Conservation (phyloP, 2,329 filamentous ascomycete species). For the Ceratocystis cubensis region DNA sequence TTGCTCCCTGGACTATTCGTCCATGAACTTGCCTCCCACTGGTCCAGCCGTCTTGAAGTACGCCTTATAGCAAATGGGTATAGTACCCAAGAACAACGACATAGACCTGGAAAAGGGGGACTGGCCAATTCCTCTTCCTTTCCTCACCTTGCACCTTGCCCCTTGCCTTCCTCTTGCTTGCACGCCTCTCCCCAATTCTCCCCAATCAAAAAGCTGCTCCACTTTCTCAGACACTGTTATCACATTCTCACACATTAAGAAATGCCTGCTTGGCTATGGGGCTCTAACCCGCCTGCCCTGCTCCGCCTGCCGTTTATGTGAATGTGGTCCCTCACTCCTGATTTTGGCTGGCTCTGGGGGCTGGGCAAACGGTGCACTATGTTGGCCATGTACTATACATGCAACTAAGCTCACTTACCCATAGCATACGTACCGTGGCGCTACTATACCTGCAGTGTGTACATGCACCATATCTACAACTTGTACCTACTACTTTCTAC, state of each 20-base stretch:
- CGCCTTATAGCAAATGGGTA: no score
- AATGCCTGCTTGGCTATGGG: background rate
- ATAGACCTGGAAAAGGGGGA: background rate
- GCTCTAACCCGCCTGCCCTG: background rate
- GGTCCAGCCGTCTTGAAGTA: no score
- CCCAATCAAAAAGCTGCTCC: background rate
- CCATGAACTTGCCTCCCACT: no score
- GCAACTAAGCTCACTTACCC: background rate
- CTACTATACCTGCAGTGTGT: background rate
- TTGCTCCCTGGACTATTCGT: no score
- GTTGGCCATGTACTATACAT: background rate
- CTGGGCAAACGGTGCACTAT: background rate
- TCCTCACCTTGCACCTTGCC: background rate
- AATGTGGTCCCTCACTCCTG: background rate
- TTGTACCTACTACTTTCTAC: background rate
- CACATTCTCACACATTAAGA: background rate
- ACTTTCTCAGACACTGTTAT: slow-evolving; percentile 4
- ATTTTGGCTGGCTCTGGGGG: background rate
- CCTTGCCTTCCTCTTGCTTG: background rate
- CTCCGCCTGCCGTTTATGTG: background rate
- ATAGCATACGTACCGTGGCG: background rate
- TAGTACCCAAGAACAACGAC: no score
- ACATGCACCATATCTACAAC: background rate
- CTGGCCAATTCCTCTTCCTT: background rate
- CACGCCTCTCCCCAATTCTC: background rate